A percentile compares a stretch with the other conserved stretches of the same genome.
phyloP scores from a whole-genome alignment of 192 early-diverging fungal species.

The Backusella liffmaniae region DNA sequence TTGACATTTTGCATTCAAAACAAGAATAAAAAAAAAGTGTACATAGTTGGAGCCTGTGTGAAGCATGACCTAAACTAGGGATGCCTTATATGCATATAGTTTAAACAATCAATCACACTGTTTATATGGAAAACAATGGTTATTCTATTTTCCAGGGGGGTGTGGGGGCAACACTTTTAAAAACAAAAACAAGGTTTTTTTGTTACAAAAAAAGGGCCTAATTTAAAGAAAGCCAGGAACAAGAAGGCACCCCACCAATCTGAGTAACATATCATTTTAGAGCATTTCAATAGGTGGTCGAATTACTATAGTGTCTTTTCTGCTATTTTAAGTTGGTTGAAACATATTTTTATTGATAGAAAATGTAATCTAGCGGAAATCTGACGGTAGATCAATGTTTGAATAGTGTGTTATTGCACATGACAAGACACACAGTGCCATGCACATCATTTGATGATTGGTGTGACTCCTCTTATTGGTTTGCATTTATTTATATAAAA shows the following conservation, averaged over 20 bases:
- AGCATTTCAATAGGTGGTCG: background rate
- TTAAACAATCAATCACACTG: background rate
- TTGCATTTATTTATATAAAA: background rate
- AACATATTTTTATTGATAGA: background rate
- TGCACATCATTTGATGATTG: background rate
- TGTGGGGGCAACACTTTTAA: background rate
- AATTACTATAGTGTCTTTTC: background rate
- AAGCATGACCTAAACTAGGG: background rate
- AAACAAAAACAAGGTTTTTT: background rate
- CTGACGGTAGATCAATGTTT: background rate
- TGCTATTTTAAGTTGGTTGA: background rate
- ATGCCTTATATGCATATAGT: background rate
- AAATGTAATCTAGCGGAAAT: background rate
- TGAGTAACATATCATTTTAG: slow-evolving; percentile 4
- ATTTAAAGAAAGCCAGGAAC: slow-evolving; percentile 6
- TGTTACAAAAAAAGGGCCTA: background rate
- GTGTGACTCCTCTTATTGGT: background rate
- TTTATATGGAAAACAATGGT: background rate
- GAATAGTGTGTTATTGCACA: background rate
- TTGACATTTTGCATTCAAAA: background rate
- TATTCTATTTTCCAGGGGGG: background rate
- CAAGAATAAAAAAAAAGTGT: background rate
- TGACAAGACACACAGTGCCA: background rate
- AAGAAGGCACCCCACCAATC: background rate
- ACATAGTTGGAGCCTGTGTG: background rate